These are phyloP conservation scores for Starmerella floris DNA, from an alignment of 805 yeast species.

Conservation along the genomic window DNA sequence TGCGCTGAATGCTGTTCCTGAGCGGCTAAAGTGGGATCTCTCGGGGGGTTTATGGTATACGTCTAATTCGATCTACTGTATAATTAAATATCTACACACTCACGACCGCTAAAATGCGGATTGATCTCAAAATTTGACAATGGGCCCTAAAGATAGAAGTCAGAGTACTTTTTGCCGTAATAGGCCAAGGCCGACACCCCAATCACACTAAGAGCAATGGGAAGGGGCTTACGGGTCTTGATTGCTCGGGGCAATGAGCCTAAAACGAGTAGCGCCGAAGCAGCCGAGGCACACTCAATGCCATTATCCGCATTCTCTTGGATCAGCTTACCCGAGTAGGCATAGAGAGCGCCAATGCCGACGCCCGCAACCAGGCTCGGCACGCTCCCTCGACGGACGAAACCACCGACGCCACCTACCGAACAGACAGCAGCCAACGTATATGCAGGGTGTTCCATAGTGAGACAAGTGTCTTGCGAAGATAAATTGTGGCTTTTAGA, in stretches of 20 bases:
- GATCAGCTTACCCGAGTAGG: constrained; percentile 46
- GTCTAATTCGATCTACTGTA: no score
- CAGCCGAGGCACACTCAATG: constrained; percentile 61
- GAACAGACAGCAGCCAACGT: constrained; percentile 57
- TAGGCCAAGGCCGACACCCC: constrained; percentile 55
- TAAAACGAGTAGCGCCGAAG: constrained; percentile 49
- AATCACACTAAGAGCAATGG: constrained; percentile 46
- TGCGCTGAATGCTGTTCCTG: no score
- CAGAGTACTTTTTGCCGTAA: constrained; percentile 61
- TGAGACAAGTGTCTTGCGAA: no score
- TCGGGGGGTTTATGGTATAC: no score
- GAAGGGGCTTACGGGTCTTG: constrained; percentile 59
- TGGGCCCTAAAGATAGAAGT: constrained; percentile 39
- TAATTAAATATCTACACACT: no score
- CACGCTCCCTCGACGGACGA: constrained; percentile 50
- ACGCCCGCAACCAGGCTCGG: constrained; percentile 77
- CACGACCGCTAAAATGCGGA: no score
- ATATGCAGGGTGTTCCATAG: constrained; percentile 62
- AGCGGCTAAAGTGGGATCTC: no score
- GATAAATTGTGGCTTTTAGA: no score
- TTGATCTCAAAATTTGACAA: no score
- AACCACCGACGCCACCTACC: constrained; percentile 62
- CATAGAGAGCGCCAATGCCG: constrained; percentile 29
- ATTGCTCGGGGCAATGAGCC: constrained; percentile 65
- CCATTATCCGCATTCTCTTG: constrained; percentile 66